Base-by-base conservation (phyloP, 1,284 basidiomycete genomes). In the Ustilago vetiveriae region DNA sequence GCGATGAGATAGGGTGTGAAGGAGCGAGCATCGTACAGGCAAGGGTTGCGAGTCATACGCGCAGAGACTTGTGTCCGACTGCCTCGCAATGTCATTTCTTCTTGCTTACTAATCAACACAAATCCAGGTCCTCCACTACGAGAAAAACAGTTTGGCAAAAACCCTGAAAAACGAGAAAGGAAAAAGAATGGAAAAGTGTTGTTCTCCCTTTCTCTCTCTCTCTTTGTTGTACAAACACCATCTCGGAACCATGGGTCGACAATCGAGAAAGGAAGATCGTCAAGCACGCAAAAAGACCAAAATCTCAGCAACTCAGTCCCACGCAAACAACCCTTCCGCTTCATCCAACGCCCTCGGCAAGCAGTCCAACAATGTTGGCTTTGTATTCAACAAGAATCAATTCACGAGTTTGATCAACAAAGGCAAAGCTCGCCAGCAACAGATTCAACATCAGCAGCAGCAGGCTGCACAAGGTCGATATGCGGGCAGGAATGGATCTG, bases 381-480 rank as follows among this genome's bases (percentile, higher is more conserved):
- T 70, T 21, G 67, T 64, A 10, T 70, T 70, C 29, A 52, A 59
- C 47, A 64, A 70, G 51, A 60, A 59, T 32, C 56, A 59, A 38
- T 70, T 64, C 41, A 13, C 55, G 8, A 50, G 46, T n/a, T 55
- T 70, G 37, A 33, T 64, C 56, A 64, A 60, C 52, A 64, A 64
- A 42, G 67, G 60, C 19, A 70, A 70, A 36, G 46, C 48, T 10
- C n/a, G 52, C 14, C 59, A 64, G n/a, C 56, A 70, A 22, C 60
- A 58, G 19, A n/a, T 41, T 1, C 59, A 70, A 29, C 27, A 29
- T 17, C 55, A 59, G 13, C 55, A 55, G 13, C 51, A 50, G n/a
- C n/a, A 27, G 6, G 50, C 52, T n/a, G 26, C 47, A n/a, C 59
- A 56, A 26, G 36, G 38, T 4, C 24, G 37, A 8, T 47, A 36